Percentiles rank a stretch among this genome's conserved stretches.
These are phyloP conservation scores for Trichoderma atroviride DNA, from an alignment of 2,329 filamentous ascomycete species.

Conservation along the genomic window DNA sequence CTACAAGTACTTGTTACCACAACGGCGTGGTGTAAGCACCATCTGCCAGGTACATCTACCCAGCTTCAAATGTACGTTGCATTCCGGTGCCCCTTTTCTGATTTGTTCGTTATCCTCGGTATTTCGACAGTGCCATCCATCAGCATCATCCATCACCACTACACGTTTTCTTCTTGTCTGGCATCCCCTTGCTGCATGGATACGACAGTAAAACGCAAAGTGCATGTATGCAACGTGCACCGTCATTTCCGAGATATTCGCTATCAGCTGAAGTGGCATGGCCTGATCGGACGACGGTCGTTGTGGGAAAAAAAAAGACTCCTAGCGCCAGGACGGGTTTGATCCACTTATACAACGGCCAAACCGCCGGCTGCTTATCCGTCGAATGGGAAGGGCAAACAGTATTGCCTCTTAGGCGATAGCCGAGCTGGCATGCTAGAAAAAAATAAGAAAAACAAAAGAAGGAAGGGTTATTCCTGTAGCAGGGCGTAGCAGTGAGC, in stretches of 20 bases:
- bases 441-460: neutral
- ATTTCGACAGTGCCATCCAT: neutral
- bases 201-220: neutral
- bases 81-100: neutral
- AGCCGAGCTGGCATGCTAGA: neutral
- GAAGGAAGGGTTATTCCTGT: neutral
- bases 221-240: neutral
- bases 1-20: neutral
- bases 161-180: neutral
- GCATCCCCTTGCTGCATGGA: neutral
- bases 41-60: neutral
- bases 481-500: neutral
- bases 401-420: neutral
- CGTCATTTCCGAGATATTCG: conserved; percentile 19
- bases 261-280: conserved; percentile 17
- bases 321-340: neutral
- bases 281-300: conserved; percentile 6
- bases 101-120: neutral
- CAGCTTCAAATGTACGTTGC: neutral
- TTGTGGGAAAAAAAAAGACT: neutral
- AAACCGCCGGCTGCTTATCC: neutral
- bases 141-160: neutral
- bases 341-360: neutral
- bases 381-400: neutral
- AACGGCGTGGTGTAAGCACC: neutral